Percentiles rank a stretch among this genome's conserved stretches.
Evolutionary conservation across 2,329 filamentous ascomycete species (phyloP).

Genomic region (Drechmeria coniospora): DNA sequence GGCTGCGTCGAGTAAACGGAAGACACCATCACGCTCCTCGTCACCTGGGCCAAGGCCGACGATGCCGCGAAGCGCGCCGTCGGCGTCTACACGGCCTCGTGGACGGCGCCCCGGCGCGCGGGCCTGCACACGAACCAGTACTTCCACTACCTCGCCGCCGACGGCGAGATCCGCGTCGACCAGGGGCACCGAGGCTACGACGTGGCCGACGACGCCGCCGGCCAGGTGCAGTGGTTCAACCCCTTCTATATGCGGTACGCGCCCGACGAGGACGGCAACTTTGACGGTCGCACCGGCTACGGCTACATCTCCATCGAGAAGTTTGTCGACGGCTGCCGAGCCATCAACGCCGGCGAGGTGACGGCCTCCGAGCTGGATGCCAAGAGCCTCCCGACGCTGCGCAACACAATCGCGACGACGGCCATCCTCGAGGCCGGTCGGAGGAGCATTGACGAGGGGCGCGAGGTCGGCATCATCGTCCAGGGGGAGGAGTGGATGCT

Average conservation of each 20-base stretch:
- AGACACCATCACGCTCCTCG: slow-evolving; percentile 82
- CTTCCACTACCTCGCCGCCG: slow-evolving; percentile 81
- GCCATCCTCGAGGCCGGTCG: slow-evolving; percentile 82
- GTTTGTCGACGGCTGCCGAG: slow-evolving; percentile 75
- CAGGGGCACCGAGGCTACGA: slow-evolving; percentile 93
- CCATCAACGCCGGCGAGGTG: slow-evolving; percentile 57
- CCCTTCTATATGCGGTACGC: slow-evolving; percentile 94
- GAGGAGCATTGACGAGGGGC: slow-evolving; percentile 66
- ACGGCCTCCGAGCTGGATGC: slow-evolving; percentile 64
- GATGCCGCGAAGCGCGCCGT: slow-evolving; percentile 60
- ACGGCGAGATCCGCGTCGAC: slow-evolving; percentile 77
- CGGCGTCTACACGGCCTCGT: slow-evolving; percentile 83
- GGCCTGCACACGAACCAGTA: slow-evolving; percentile 96
- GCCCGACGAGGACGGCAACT: slow-evolving; percentile 89
- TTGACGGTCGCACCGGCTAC: slow-evolving; percentile 79
- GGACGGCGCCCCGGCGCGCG: slow-evolving; percentile 84
- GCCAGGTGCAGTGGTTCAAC: slow-evolving; percentile 72
- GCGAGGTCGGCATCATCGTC: slow-evolving; percentile 60
- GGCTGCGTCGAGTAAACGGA: slow-evolving; percentile 73
- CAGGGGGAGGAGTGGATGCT: slow-evolving; percentile 54
- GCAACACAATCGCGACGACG: slow-evolving; percentile 81
- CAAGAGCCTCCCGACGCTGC: slow-evolving; percentile 68
- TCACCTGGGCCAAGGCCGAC: slow-evolving; percentile 68
- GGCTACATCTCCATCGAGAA: slow-evolving; percentile 93
- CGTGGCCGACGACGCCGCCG: slow-evolving; percentile 64